phyloP scores from a whole-genome alignment of 192 early-diverging fungal species.

The Coemansia asiatica region DNA sequence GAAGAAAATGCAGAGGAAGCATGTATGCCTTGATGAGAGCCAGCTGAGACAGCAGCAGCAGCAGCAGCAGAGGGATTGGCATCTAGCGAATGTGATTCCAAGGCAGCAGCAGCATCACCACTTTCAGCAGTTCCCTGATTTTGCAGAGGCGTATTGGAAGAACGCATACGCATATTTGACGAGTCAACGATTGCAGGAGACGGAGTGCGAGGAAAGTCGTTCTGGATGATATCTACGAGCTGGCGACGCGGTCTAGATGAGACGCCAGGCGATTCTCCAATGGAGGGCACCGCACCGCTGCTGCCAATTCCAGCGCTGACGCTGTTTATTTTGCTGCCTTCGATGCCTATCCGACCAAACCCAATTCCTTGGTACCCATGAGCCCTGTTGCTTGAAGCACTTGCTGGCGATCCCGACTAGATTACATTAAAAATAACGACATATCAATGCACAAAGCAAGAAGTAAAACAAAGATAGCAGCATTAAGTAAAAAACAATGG shows the following conservation, averaged over 20 bases:
- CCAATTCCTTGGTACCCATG: conserved; percentile 27
- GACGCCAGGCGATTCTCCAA: conserved; percentile 15
- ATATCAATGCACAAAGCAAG: not conserved
- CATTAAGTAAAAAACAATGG: not conserved
- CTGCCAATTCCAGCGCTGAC: not conserved
- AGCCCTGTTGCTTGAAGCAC: conserved; percentile 24
- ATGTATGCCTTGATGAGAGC: conserved; percentile 7
- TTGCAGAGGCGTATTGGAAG: conserved; percentile 15
- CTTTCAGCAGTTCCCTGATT: conserved; percentile 11
- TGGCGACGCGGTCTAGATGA: conserved; percentile 37
- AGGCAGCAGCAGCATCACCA: not conserved
- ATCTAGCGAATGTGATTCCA: conserved; percentile 13
- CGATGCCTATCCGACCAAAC: conserved; percentile 25
- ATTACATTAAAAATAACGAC: not conserved
- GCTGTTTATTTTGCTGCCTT: conserved; percentile 6
- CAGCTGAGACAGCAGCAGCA: not conserved
- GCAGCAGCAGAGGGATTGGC: not conserved
- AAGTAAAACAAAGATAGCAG: not conserved
- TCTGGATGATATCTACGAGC: conserved; percentile 51
- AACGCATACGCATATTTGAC: conserved; percentile 17
- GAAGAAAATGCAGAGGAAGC: conserved; percentile 43
- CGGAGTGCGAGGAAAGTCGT: conserved; percentile 52
- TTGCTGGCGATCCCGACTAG: conserved; percentile 31
- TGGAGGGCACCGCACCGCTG: not conserved
- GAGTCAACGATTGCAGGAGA: conserved; percentile 47